A percentile compares a stretch with the other conserved stretches of the same genome.
phyloP scores from a whole-genome alignment of 2,329 filamentous ascomycete genomes.

The Trichoderma sp. region DNA sequence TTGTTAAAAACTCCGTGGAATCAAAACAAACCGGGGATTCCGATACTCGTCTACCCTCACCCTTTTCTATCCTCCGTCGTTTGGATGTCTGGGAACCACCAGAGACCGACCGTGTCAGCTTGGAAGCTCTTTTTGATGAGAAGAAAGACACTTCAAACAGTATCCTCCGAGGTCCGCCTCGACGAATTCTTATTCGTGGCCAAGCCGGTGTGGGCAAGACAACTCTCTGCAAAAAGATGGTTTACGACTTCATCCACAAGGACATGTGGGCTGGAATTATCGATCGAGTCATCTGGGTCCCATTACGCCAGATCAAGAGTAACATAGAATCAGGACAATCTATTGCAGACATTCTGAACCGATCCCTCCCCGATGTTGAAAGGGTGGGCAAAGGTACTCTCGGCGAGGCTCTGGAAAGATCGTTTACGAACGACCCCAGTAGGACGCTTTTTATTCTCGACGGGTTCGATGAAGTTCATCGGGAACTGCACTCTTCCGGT shows the following conservation, averaged over 20 bases:
- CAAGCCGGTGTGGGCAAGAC: slow-evolving; percentile 3
- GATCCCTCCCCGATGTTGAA: neutral
- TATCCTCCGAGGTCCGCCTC: neutral
- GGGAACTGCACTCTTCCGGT: neutral
- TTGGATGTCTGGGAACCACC: neutral
- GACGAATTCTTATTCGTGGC: neutral
- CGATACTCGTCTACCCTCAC: neutral
- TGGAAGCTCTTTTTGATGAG: neutral
- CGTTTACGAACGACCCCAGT: neutral
- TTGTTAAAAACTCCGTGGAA: neutral
- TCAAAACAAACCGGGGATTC: neutral
- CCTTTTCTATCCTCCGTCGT: neutral
- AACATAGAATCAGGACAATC: neutral
- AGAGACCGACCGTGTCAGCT: neutral
- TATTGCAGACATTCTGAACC: neutral
- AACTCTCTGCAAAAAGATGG: slow-evolving; percentile 8
- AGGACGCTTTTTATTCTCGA: neutral
- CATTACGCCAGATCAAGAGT: neutral
- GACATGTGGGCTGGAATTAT: neutral
- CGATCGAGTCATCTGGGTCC: neutral
- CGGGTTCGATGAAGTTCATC: neutral
- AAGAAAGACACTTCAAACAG: neutral
- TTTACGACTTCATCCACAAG: neutral
- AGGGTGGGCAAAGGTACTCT: neutral
- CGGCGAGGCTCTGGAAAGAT: neutral